phyloP scores from a whole-genome alignment of 345 rosid genomes.

The Hibiscus syriacus region DNA sequence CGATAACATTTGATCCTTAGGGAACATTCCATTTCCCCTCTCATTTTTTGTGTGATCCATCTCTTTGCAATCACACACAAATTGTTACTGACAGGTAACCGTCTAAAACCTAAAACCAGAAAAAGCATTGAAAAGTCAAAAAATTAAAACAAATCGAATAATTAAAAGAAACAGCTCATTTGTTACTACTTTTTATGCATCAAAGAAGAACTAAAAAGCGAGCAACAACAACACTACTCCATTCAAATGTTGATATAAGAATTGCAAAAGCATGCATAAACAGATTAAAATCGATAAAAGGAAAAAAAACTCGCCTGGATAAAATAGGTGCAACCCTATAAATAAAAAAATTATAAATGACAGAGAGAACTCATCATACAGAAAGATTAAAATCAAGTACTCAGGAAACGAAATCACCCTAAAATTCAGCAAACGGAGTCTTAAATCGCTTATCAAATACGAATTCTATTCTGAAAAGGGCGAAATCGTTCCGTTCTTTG shows the following conservation, averaged over 20 bases:
- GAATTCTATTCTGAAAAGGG: not conserved
- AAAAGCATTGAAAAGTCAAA: conserved; percentile 5
- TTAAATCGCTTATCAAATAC: not conserved
- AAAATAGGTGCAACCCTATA: not conserved
- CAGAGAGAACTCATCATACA: not conserved
- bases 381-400: not conserved
- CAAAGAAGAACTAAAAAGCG: conserved; percentile 13
- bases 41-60: conserved; percentile 61
- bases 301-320: not conserved
- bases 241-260: conserved; percentile 6
- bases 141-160: conserved; percentile 2
- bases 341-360: not conserved
- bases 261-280: conserved; percentile 4
- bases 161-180: not conserved
- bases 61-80: conserved; percentile 32
- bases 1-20: conserved; percentile 45
- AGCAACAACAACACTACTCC: conserved; percentile 2
- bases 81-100: conserved; percentile 24
- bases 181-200: not conserved
- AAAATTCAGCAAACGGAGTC: not conserved
- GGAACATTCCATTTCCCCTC: conserved; percentile 48
- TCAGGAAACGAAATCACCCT: not conserved
- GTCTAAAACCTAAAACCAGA: conserved; percentile 38
- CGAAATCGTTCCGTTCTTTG: not conserved
- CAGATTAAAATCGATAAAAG: conserved; percentile 8